Conservation (phyloP, 768 basidiomycete genomes). For the Xerocomellus amylosporus region DNA sequence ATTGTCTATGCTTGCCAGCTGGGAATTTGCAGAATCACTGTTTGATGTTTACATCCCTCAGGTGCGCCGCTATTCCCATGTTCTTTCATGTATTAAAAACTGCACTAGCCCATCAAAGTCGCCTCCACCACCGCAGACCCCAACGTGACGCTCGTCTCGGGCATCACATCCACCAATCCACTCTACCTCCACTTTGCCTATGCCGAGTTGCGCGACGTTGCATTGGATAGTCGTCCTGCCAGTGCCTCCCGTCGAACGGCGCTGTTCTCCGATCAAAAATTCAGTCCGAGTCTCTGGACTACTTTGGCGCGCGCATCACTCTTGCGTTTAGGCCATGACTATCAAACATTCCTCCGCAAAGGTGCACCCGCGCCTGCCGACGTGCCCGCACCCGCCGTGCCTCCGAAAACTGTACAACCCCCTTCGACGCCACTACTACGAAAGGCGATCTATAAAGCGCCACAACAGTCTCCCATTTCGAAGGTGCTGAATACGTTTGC, state of each 20-base stretch:
- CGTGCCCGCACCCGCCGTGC: constrained; percentile 22
- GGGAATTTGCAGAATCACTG: constrained; percentile 62
- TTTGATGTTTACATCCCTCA: constrained; percentile 61
- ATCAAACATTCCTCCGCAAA: constrained; percentile 60
- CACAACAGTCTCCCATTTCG: constrained; percentile 47
- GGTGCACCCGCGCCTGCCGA: constrained; percentile 39
- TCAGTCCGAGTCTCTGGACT: constrained; percentile 61
- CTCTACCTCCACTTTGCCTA: constrained; percentile 66
- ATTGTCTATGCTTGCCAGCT: constrained; percentile 49
- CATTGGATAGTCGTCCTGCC: constrained; percentile 41
- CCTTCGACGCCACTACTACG: constrained; percentile 38
- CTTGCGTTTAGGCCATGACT: constrained; percentile 62
- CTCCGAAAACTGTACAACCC: constrained; percentile 30
- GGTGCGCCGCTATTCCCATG: constrained; percentile 32
- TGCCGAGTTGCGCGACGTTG: constrained; percentile 54
- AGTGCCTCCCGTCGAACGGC: constrained; percentile 47
- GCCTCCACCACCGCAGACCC: constrained; percentile 48
- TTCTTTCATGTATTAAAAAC: neutral
- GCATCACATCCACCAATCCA: constrained; percentile 50
- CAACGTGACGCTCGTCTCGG: constrained; percentile 58
- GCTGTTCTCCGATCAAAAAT: constrained; percentile 68
- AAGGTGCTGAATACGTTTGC: constrained; percentile 56
- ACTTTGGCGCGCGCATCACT: constrained; percentile 57
- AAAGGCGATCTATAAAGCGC: constrained; percentile 40
- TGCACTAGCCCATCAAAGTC: constrained; percentile 46